Evolutionary conservation across 2,329 filamentous ascomycete genomes (phyloP).

Genomic region (Dactylonectria estremocensis): DNA sequence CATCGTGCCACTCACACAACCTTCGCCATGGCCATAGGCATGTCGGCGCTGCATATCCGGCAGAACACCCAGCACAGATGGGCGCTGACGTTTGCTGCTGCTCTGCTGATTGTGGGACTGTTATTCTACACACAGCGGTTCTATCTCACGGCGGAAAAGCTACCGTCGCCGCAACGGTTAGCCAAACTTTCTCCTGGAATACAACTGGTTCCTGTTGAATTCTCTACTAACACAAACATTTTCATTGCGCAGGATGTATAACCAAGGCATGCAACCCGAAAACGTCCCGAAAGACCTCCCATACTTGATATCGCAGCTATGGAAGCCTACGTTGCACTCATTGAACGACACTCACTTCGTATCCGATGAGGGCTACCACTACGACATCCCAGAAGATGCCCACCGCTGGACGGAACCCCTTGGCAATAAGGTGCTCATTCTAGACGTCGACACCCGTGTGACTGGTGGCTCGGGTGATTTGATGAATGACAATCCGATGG

Average conservation of each 20-base stretch:
- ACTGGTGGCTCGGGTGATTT: slow-evolving; percentile 35
- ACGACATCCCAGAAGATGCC: slow-evolving; percentile 25
- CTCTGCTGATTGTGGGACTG: slow-evolving; percentile 20
- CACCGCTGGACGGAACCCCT: slow-evolving; percentile 32
- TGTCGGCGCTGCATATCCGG: neutral
- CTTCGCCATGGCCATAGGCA: slow-evolving; percentile 1
- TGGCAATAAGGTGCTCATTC: slow-evolving; percentile 42
- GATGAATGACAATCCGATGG: slow-evolving; percentile 33
- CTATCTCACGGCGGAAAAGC: slow-evolving; percentile 15
- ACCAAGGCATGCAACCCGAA: slow-evolving; percentile 1
- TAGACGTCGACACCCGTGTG: slow-evolving; percentile 38
- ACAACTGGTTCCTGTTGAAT: neutral
- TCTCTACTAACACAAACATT: neutral
- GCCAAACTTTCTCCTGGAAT: neutral
- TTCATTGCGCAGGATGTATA: slow-evolving; percentile 3
- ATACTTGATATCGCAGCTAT: slow-evolving; percentile 15
- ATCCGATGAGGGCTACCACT: slow-evolving; percentile 36
- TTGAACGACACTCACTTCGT: slow-evolving; percentile 21
- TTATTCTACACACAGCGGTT: slow-evolving; percentile 27
- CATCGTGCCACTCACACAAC: neutral
- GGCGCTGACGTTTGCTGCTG: slow-evolving; percentile 3
- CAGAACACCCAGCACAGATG: slow-evolving; percentile 7
- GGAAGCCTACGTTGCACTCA: slow-evolving; percentile 22
- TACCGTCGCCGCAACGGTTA: neutral
- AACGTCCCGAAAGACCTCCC: slow-evolving; percentile 23